Evolutionary conservation across 2,329 filamentous ascomycete species (phyloP).

Genomic region (Xylariales sp.): DNA sequence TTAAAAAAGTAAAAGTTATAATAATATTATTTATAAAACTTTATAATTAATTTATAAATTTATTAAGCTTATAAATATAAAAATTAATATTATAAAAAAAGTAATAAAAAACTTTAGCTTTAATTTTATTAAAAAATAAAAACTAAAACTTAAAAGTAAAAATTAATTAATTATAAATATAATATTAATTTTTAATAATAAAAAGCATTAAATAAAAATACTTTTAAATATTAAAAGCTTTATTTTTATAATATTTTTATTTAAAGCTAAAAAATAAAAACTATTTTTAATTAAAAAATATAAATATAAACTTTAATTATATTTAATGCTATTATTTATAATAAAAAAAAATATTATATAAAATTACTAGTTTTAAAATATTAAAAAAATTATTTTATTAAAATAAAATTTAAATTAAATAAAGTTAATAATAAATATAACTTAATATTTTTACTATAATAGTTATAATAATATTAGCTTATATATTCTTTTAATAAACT

Average conservation of each 20-base stretch:
- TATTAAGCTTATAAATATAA: neutral
- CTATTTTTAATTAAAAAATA: neutral
- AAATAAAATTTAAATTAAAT: neutral
- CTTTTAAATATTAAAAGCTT: neutral
- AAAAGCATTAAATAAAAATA: neutral
- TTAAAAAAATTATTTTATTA: constrained; percentile 8
- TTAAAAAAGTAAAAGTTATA: constrained; percentile 1
- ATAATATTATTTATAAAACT: neutral
- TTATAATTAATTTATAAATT: neutral
- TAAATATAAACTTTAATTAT: neutral
- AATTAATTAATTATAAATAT: neutral
- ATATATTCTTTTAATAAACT: neutral
- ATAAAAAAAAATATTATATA: constrained; percentile 4
- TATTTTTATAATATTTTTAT: neutral
- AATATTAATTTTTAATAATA: constrained; percentile 8
- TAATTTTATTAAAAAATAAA: neutral
- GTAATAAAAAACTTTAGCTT: neutral
- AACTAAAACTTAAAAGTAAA: neutral
- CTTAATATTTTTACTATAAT: constrained; percentile 10
- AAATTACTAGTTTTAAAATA: neutral
- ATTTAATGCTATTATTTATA: neutral
- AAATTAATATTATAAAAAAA: neutral
- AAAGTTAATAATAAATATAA: neutral
- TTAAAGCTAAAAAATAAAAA: neutral
- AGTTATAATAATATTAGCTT: neutral